Conservation (phyloP, 345 rosid species). For the Syzygium aromaticum region DNA sequence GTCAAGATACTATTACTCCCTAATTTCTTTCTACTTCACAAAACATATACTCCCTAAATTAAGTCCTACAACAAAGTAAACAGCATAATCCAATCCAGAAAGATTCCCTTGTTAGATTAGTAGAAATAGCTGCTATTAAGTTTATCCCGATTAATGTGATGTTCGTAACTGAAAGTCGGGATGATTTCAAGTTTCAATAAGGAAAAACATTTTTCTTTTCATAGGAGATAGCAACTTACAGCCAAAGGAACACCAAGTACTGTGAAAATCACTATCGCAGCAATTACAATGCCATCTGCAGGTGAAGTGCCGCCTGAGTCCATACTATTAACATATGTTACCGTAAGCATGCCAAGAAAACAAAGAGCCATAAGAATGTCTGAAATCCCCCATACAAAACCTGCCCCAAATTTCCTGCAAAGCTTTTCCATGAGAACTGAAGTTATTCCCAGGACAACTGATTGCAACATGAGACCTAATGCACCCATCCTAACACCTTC, state of each 20-base stretch:
- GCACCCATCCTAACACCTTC: conserved; percentile 93
- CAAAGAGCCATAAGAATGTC: conserved; percentile 78
- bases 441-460: conserved; percentile 81
- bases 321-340: conserved; percentile 44
- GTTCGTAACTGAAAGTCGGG: background rate
- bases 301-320: conserved; percentile 52
- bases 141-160: background rate
- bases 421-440: conserved; percentile 93
- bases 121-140: background rate
- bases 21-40: background rate
- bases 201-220: background rate
- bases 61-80: background rate
- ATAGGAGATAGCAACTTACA: conserved; percentile 40
- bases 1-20: background rate
- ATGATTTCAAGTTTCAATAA: background rate
- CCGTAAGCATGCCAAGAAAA: conserved; percentile 70
- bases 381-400: conserved; percentile 86
- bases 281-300: conserved; percentile 57
- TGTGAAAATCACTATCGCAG: conserved; percentile 59
- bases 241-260: conserved; percentile 88
- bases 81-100: background rate
- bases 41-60: background rate
- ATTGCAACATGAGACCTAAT: conserved; percentile 85
- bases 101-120: background rate
- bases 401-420: conserved; percentile 93